Percentiles rank a stretch among this genome's conserved stretches.
phyloP scores from a whole-genome alignment of 192 early-diverging fungal species.

The Geranomyces variabilis region DNA sequence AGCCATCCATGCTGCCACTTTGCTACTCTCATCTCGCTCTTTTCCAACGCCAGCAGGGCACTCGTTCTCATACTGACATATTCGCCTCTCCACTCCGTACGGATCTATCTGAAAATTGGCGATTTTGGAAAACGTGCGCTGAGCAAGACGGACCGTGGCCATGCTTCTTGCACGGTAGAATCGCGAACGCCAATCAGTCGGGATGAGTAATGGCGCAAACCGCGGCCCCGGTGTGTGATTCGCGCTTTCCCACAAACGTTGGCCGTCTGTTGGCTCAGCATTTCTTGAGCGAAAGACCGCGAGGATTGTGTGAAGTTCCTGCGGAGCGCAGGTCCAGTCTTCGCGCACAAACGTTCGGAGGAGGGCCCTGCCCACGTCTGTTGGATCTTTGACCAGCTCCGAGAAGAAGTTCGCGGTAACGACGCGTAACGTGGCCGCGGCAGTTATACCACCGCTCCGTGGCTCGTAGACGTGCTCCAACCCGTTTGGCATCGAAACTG shows the following conservation, averaged over 20 bases:
- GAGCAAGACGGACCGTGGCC: background rate
- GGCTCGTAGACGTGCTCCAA: conserved; percentile 4
- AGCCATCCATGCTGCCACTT: too few species aligned
- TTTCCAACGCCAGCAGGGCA: background rate
- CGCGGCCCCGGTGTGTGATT: background rate
- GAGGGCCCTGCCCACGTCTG: conserved; percentile 26
- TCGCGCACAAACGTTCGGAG: conserved; percentile 27
- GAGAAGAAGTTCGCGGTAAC: conserved; percentile 26
- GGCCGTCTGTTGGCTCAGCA: background rate
- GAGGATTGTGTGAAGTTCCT: background rate
- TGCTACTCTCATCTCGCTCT: too few species aligned
- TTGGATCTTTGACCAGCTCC: conserved; percentile 19
- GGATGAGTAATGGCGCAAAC: background rate
- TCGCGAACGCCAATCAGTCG: background rate
- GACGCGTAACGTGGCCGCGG: conserved; percentile 5
- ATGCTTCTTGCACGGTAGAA: background rate
- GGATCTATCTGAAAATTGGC: conserved; percentile 40
- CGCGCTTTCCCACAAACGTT: too few species aligned
- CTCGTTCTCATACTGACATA: conserved; percentile 15
- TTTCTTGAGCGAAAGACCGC: background rate
- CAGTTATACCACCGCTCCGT: background rate
- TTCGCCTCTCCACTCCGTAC: conserved; percentile 24
- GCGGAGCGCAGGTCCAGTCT: conserved; percentile 24
- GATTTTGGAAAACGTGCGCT: conserved; percentile 13
- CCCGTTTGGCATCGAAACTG: conserved; percentile 7